phyloP scores from a whole-genome alignment of 176 grass and related monocot genomes.

The Echinochloa phyllopogon region DNA sequence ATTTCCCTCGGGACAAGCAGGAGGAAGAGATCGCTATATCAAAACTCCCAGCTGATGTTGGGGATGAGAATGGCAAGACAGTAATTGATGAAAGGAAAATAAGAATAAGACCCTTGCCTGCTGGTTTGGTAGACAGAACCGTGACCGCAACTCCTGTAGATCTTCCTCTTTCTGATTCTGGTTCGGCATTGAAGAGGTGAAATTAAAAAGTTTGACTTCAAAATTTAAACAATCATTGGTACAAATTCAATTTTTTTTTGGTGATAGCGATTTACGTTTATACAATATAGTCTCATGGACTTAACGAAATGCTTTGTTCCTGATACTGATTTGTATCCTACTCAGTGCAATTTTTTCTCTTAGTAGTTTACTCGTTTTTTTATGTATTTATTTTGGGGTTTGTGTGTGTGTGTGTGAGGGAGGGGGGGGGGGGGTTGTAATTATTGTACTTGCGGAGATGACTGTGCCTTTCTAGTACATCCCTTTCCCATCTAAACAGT shows the following conservation, averaged over 20 bases:
- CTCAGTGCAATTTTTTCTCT: background rate
- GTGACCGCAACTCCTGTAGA: conserved; percentile 39
- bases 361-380: background rate
- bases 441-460: background rate
- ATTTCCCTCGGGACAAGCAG: conserved; percentile 92
- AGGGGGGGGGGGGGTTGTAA: too few species aligned
- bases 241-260: background rate
- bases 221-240: background rate
- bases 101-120: conserved; percentile 91
- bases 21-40: conserved; percentile 86
- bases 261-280: conserved; percentile 22
- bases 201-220: conserved; percentile 6
- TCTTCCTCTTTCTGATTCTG: conserved; percentile 71
- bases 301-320: background rate
- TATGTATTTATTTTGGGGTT: too few species aligned
- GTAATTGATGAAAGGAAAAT: conserved; percentile 98
- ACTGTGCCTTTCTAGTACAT: background rate
- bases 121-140: conserved; percentile 63
- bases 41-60: conserved; percentile 97
- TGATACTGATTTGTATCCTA: conserved; percentile 20
- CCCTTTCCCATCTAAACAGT: background rate
- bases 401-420: too few species aligned
- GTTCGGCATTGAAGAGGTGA: conserved; percentile 71
- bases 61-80: conserved; percentile 97
- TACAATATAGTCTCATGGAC: background rate